A percentile compares a stretch with the other conserved stretches of the same genome.
phyloP scores from a whole-genome alignment of 192 early-diverging fungal genomes.

The Backusella westeae region DNA sequence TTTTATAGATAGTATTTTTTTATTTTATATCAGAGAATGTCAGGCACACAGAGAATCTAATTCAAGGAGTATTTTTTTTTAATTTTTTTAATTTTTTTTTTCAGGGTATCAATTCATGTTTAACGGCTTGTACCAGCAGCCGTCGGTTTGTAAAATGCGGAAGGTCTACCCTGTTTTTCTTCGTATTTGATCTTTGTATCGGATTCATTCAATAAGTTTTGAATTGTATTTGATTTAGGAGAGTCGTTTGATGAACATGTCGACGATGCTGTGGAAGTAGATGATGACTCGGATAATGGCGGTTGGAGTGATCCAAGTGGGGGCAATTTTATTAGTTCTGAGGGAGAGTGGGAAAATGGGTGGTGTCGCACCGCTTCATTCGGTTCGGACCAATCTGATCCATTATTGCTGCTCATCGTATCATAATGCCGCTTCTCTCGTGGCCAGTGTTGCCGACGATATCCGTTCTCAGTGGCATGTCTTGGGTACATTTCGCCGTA shows the following conservation, averaged over 20 bases:
- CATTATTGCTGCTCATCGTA: not conserved
- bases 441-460: slow-evolving; percentile 3
- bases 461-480: not conserved
- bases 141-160: slow-evolving; percentile 9
- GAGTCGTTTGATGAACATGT: slow-evolving; percentile 6
- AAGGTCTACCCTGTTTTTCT: slow-evolving; percentile 2
- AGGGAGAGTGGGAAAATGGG: not conserved
- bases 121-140: slow-evolving; percentile 6
- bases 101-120: not conserved
- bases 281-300: slow-evolving; percentile 17
- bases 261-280: slow-evolving; percentile 18
- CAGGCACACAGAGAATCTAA: slow-evolving; percentile 1
- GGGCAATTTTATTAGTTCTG: not conserved
- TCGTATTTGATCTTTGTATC: slow-evolving; percentile 8
- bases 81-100: not conserved
- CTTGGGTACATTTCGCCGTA: slow-evolving; percentile 15
- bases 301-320: not conserved
- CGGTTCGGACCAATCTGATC: not conserved
- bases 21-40: slow-evolving; percentile 2
- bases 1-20: not conserved
- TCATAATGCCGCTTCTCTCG: slow-evolving; percentile 5
- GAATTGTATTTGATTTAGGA: slow-evolving; percentile 11
- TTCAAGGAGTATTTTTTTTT: not conserved
- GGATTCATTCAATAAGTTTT: not conserved
- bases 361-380: not conserved